Percentiles rank a stretch among this genome's conserved stretches.
These are phyloP conservation scores for Marasmius oreades DNA, from an alignment of 1,284 basidiomycete genomes.

Conservation along the genomic window DNA sequence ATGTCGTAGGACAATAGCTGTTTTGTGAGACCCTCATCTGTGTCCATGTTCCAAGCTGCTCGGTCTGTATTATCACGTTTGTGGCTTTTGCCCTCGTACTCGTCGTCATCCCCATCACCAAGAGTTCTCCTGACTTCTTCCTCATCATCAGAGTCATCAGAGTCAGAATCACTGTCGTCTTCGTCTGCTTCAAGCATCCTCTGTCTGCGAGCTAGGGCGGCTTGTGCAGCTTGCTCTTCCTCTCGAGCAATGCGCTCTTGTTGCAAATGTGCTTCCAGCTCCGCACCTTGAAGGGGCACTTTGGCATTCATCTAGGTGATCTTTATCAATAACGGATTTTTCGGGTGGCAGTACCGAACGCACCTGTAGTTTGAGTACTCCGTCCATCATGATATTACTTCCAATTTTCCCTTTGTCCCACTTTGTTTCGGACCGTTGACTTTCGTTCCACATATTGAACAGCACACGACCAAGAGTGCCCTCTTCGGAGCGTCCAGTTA, in stretches of 20 bases:
- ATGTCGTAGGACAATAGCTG: constrained; percentile 90
- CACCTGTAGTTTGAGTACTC: constrained; percentile 64
- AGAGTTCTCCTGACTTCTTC: constrained; percentile 67
- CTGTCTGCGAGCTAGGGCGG: constrained; percentile 78
- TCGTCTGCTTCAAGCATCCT: constrained; percentile 90
- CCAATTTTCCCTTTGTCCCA: constrained; percentile 92
- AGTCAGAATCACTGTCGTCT: constrained; percentile 60
- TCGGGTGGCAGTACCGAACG: constrained; percentile 16
- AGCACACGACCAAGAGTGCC: constrained; percentile 78
- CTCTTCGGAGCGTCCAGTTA: constrained; percentile 78
- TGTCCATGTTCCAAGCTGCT: constrained; percentile 66
- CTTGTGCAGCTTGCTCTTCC: constrained; percentile 84
- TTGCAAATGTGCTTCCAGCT: constrained; percentile 80
- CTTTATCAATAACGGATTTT: constrained; percentile 4
- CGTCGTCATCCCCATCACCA: constrained; percentile 40
- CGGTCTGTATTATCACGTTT: constrained; percentile 52
- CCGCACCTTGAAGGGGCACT: constrained; percentile 81
- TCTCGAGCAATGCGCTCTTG: constrained; percentile 82
- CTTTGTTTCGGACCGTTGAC: constrained; percentile 73
- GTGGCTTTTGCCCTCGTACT: constrained; percentile 32
- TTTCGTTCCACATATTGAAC: constrained; percentile 83
- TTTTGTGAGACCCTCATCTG: constrained; percentile 68
- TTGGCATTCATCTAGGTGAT: constrained; percentile 75
- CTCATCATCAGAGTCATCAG: constrained; percentile 51
- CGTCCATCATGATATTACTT: constrained; percentile 75